Evolutionary conservation across 148 eudicot species (phyloP).

Genomic region (Oxyria digyna): DNA sequence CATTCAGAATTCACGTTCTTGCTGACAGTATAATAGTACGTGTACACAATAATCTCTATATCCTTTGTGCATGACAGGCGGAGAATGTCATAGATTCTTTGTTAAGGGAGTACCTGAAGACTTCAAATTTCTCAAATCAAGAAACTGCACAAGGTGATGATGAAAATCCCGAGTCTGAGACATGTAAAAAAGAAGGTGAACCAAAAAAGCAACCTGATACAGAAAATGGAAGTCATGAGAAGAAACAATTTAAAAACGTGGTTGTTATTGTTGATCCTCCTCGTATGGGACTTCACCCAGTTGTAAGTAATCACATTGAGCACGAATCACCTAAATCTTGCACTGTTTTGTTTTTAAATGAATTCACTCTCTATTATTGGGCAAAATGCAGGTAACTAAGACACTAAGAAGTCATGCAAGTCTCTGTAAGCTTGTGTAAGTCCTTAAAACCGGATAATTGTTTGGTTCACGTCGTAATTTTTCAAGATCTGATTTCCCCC

Average conservation of each 20-base stretch:
- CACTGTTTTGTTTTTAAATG: not conserved
- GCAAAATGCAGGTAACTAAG: conserved; percentile 56
- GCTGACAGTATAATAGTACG: not conserved
- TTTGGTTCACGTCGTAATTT: not conserved
- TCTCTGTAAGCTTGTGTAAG: conserved; percentile 80
- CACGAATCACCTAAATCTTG: not conserved
- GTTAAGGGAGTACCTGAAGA: conserved; percentile 47
- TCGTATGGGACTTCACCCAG: conserved; percentile 92
- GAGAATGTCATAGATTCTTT: conserved; percentile 79
- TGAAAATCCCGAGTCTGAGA: conserved; percentile 1
- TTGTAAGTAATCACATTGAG: conserved; percentile 43
- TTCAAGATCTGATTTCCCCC: not conserved
- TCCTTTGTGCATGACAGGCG: conserved; percentile 31
- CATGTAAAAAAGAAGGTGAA: conserved; percentile 11
- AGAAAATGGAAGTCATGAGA: conserved; percentile 12
- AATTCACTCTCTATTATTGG: conserved; percentile 1
- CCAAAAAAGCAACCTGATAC: conserved; percentile 13
- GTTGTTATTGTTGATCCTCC: conserved; percentile 99
- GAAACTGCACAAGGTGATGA: conserved; percentile 20
- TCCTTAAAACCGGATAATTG: not conserved
- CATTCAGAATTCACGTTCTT: not conserved
- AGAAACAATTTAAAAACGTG: conserved; percentile 52
- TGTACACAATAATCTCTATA: not conserved
- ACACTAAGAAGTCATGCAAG: conserved; percentile 76
- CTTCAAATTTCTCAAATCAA: conserved; percentile 15